Conservation (phyloP, 2,329 filamentous ascomycete species). For the Exophiala spinifera region DNA sequence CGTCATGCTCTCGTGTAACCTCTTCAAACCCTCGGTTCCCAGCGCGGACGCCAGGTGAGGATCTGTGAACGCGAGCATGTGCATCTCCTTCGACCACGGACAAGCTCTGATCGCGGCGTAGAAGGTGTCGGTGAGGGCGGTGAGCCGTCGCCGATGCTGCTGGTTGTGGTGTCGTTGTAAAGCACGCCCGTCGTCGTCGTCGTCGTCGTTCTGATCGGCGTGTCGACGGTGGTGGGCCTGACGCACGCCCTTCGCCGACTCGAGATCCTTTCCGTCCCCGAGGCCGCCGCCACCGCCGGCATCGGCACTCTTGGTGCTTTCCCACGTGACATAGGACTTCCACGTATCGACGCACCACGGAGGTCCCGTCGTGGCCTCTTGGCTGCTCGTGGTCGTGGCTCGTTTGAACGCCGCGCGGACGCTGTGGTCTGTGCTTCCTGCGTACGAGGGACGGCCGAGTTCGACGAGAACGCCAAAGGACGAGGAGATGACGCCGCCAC, state of each 20-base stretch:
- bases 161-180: slow-evolving; percentile 34
- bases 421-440: slow-evolving; percentile 50
- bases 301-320: too few species aligned
- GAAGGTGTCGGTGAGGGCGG: slow-evolving; percentile 49
- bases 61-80: slow-evolving; percentile 56
- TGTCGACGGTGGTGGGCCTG: too few species aligned
- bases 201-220: too few species aligned
- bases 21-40: slow-evolving; percentile 14
- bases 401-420: slow-evolving; percentile 55
- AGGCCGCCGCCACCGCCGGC: too few species aligned
- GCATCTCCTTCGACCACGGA: slow-evolving; percentile 62
- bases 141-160: slow-evolving; percentile 30
- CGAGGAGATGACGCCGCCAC: slow-evolving; percentile 30
- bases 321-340: slow-evolving; percentile 53
- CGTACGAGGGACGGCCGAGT: slow-evolving; percentile 42
- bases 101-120: slow-evolving; percentile 55
- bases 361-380: too few species aligned
- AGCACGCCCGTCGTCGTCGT: too few species aligned
- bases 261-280: too few species aligned
- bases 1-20: slow-evolving; percentile 22
- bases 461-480: slow-evolving; percentile 57
- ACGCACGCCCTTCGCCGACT: too few species aligned
- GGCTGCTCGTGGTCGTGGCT: slow-evolving; percentile 42
- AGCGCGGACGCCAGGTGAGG: slow-evolving; percentile 32
- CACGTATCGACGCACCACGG: slow-evolving; percentile 49